These are phyloP conservation scores for Macadamia integrifolia DNA, from an alignment of 164 flowering plant species.

Conservation along the genomic window DNA sequence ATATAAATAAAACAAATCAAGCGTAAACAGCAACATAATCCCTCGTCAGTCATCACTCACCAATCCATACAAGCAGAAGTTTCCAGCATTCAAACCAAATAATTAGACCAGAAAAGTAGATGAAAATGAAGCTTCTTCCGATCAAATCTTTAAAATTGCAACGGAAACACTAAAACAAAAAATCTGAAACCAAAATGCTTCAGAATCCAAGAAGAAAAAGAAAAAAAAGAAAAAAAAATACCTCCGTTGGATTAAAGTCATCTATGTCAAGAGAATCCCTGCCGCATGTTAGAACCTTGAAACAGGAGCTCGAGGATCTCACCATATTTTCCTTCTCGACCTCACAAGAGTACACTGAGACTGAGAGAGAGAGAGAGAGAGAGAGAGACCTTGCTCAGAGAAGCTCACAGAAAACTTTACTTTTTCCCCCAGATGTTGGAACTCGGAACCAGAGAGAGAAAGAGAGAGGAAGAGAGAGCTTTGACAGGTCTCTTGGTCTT, in stretches of 20 bases:
- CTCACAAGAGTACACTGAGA: no score
- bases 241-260: conserved; percentile 44
- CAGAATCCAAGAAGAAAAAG: neutral
- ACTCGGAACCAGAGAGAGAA: conserved; percentile 10
- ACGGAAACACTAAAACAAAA: neutral
- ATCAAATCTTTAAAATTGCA: neutral
- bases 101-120: neutral
- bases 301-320: conserved; percentile 52
- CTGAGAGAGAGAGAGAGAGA: no score
- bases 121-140: neutral
- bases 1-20: neutral
- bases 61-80: neutral
- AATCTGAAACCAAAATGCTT: conserved; percentile 1
- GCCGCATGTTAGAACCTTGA: conserved; percentile 67
- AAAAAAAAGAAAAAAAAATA: conserved; percentile 1
- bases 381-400: neutral
- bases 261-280: conserved; percentile 43
- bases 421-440: conserved; percentile 14
- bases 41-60: neutral
- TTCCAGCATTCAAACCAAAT: neutral
- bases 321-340: conserved; percentile 32
- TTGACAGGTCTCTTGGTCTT: neutral
- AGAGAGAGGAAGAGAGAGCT: no score
- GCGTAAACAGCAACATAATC: neutral
- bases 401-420: neutral